These are phyloP conservation scores for Penicillium steckii DNA, from an alignment of 495 filamentous ascomycete species.

Conservation along the genomic window DNA sequence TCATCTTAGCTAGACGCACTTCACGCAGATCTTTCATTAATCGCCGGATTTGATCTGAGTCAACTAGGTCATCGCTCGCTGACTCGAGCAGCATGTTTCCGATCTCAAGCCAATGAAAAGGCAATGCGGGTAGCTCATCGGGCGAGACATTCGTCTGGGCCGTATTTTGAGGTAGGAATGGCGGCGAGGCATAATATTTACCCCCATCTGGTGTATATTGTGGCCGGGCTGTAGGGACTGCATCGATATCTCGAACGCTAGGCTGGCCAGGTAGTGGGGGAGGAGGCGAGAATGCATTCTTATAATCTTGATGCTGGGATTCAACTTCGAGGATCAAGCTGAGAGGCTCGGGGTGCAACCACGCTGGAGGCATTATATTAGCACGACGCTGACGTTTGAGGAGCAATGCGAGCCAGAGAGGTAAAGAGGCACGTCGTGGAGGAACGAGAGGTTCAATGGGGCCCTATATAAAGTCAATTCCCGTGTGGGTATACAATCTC, in stretches of 20 bases:
- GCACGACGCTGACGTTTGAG: conserved; percentile 93
- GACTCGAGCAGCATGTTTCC: conserved; percentile 80
- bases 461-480: conserved; percentile 56
- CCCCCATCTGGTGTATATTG: conserved; percentile 42
- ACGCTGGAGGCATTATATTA: conserved; percentile 87
- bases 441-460: conserved; percentile 72
- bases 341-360: conserved; percentile 76
- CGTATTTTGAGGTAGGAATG: conserved; percentile 44
- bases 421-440: conserved; percentile 75
- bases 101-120: conserved; percentile 93
- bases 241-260: conserved; percentile 29
- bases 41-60: conserved; percentile 69
- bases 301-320: conserved; percentile 57
- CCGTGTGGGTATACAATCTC: conserved; percentile 1
- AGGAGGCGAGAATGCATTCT: conserved; percentile 69
- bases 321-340: conserved; percentile 75
- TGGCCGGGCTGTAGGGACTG: conserved; percentile 28
- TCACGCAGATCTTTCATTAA: conserved; percentile 82
- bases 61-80: conserved; percentile 80
- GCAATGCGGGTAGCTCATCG: conserved; percentile 57
- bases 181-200: conserved; percentile 40
- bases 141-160: conserved; percentile 24
- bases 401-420: conserved; percentile 95
- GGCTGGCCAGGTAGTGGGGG: conserved; percentile 58
- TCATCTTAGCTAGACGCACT: conserved; percentile 85